Base-by-base conservation (phyloP, 2,329 filamentous ascomycete genomes). In the Sphaerulina populicola region DNA sequence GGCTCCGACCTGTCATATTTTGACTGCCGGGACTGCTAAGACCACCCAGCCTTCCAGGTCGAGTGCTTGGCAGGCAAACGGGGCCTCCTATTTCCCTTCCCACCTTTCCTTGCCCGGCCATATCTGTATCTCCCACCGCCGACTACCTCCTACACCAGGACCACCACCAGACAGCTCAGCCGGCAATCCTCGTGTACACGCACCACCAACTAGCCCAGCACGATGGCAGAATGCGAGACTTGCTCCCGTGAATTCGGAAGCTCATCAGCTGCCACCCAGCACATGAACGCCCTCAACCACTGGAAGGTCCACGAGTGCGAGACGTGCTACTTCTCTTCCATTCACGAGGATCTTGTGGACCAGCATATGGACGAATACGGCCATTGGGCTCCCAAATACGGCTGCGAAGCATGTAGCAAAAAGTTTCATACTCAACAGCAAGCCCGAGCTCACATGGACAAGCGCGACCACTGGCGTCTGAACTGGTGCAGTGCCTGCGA, bases 331-430 rank as follows among this genome's bases (percentile, higher is more conserved):
- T 52, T 46, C 1, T 37, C 42, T 1, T 69, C 67, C 54, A 18
- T 15, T n/a, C 58, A 58, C 11, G 49, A 60, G 47, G 31, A 46
- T 40, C 57, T 61, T 6, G 60, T 54, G 21, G 43, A 59, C 30
- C 59, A 67, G 36, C 69, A 71, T 52, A 68, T 68, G 66, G 44
- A 62, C n/a, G 57, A 57, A 8, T 11, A 53, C 5, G 50, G 57
- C 6, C 66, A 69, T 49, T 68, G 62, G 64, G 46, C 47, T 9
- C 51, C 53, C 12, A 33, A 27, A 15, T 48, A 46, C 6, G 44
- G 51, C 0, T 68, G 68, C 48, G 63, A 69, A 33, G 64, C 58
- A 1, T 69, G 67, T 49, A 45, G 38, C 62, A 60, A 36, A 23
- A 62, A 60, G 38, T 45, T 45, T 14, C 51, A 14, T 23, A 47